phyloP scores from a whole-genome alignment of 805 yeast species.

The Priceomyces castillae region DNA sequence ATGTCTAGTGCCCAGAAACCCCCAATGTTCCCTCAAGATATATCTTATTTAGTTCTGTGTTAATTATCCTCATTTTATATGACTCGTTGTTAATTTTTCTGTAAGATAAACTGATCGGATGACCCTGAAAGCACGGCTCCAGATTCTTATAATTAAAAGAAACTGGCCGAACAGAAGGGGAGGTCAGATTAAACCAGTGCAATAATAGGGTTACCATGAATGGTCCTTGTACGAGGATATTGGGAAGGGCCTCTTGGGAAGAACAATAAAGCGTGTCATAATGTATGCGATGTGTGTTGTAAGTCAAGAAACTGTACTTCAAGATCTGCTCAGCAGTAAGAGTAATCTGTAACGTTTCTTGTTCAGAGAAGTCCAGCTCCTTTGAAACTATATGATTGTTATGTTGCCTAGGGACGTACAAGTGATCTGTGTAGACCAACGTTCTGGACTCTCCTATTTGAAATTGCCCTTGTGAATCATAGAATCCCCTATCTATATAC shows the following conservation, averaged over 20 bases:
- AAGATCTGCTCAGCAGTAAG: slow-evolving; percentile 35
- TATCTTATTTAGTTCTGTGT: background rate
- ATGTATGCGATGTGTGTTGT: slow-evolving; percentile 84
- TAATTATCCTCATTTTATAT: slow-evolving; percentile 24
- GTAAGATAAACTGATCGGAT: slow-evolving; percentile 19
- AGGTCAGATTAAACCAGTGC: slow-evolving; percentile 41
- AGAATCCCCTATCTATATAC: slow-evolving; percentile 50
- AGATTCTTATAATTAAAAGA: slow-evolving; percentile 47
- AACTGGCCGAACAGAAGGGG: slow-evolving; percentile 18
- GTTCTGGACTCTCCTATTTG: slow-evolving; percentile 52
- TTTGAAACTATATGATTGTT: background rate
- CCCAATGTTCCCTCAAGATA: slow-evolving; percentile 7
- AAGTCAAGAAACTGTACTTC: slow-evolving; percentile 71
- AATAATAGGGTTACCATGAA: slow-evolving; percentile 60
- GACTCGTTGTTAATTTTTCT: slow-evolving; percentile 4
- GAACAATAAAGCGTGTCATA: slow-evolving; percentile 57
- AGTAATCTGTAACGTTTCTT: background rate
- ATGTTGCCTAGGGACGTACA: background rate
- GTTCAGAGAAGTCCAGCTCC: background rate
- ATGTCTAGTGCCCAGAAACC: background rate
- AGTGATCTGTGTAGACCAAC: slow-evolving; percentile 54
- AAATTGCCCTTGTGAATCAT: slow-evolving; percentile 19
- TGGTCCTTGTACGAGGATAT: slow-evolving; percentile 78
- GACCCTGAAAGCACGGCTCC: slow-evolving; percentile 48
- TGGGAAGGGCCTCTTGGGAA: slow-evolving; percentile 57